Evolutionary conservation across 768 basidiomycete genomes (phyloP), one percentile per base, ranked within the genome.

Genomic region (Auriscalpium vulgare): DNA sequence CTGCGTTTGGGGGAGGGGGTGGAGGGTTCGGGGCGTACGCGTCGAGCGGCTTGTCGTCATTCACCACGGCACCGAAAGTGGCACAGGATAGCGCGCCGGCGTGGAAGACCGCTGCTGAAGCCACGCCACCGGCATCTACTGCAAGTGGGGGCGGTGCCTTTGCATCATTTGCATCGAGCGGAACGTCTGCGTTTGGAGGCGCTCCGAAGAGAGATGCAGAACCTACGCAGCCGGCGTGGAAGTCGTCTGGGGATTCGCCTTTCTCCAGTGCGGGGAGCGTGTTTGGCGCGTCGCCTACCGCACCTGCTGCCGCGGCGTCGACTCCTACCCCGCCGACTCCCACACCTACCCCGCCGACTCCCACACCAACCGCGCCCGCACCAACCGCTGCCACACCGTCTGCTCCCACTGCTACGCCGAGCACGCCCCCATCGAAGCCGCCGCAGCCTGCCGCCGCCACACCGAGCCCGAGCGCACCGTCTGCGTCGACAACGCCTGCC

Each of bases 11-110:
- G 8, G 23, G 21, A 1, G 21, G 55, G 5, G 55, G 56, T 16
- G 57, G 63, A 8, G 66, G 57, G 11, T 70, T 70, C 47, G 56
- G 65, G 17, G 62, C 63, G 19, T 69, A 67, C 58, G 68, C 69
- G 1, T 55, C 56, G 8, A 51, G 59, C 14, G 62, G 65, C 9
- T 48, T 53, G 37, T 51, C 62, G 9, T 51, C 63, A 14, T 63
- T 67, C 45, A 57, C 59, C 13, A 51, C 50, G 2, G 38, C 54
- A 13, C 43, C 53, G 10, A 63, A 62, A 40, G 47, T 49, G 0
- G 56, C 51, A 11, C 51, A 52, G 21, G 34, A 61, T 5, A 52
- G 56, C 43, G 34, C 37, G 11, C 49, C 45, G 7, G 35, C 50
- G 29, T 48, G 55, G 11, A 19, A 53, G 17, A 46, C 11, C 17